Evolutionary conservation across 306 rosid genomes (phyloP).

Genomic region (Rosa lucieae): DNA sequence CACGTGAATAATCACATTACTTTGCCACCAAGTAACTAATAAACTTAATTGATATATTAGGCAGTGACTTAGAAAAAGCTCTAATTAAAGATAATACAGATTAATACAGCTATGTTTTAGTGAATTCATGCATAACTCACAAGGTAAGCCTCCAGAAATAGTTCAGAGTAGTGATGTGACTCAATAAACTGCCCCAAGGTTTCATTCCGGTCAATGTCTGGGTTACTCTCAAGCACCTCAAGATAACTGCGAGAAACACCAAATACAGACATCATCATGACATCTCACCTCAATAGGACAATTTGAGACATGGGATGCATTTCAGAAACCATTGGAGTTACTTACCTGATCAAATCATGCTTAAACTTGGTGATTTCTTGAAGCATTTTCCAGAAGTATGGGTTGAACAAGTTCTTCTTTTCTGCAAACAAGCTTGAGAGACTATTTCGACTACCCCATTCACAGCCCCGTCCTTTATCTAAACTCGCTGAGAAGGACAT

Average conservation of each 20-base stretch:
- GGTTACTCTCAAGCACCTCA: conserved; percentile 66
- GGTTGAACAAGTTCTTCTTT: conserved; percentile 64
- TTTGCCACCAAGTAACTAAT: too few species aligned
- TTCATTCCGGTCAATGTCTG: conserved; percentile 64
- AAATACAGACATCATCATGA: conserved; percentile 28
- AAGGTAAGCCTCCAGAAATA: conserved; percentile 72
- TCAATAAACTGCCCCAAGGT: conserved; percentile 63
- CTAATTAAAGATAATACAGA: too few species aligned
- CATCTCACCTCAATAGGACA: too few species aligned
- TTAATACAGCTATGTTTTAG: too few species aligned
- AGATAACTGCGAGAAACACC: neutral
- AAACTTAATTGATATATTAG: too few species aligned
- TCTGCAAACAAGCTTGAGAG: conserved; percentile 73
- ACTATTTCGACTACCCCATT: conserved; percentile 79
- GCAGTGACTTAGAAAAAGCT: too few species aligned
- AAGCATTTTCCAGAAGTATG: conserved; percentile 74
- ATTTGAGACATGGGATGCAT: too few species aligned
- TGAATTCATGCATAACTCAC: conserved; percentile 63
- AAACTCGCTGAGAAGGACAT: conserved; percentile 65
- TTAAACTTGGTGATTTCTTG: conserved; percentile 70
- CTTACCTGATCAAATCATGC: conserved; percentile 62
- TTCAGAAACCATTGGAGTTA: too few species aligned
- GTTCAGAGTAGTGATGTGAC: conserved; percentile 54
- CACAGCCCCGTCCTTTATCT: conserved; percentile 36
- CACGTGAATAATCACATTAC: too few species aligned